Percentiles rank a stretch among this genome's conserved stretches.
Evolutionary conservation across 148 eudicot genomes (phyloP).

Genomic region (Rhododendron williamsianum): DNA sequence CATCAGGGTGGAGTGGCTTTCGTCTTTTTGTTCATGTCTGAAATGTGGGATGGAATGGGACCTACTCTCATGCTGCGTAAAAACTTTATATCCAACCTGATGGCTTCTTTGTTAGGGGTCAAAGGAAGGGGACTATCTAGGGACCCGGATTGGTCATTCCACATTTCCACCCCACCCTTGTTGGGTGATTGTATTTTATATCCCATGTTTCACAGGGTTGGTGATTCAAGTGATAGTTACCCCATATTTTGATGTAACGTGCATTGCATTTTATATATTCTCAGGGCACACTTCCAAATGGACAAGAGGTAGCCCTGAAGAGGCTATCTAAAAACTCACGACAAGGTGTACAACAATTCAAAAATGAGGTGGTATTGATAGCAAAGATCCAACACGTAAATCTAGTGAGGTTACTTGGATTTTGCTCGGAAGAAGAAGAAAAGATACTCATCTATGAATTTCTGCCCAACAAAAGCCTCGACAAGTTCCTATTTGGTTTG

Average conservation of each 20-base stretch:
- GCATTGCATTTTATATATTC: not conserved
- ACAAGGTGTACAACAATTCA: conserved; percentile 39
- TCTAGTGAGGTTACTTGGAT: conserved; percentile 37
- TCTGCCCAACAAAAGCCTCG: too few species aligned
- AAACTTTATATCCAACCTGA: too few species aligned
- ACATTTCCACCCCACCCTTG: not conserved
- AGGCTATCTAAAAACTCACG: conserved; percentile 26
- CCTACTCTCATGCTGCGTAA: too few species aligned
- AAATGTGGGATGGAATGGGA: too few species aligned
- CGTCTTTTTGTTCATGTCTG: too few species aligned
- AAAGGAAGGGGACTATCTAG: too few species aligned
- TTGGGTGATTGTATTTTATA: not conserved
- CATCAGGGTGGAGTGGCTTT: too few species aligned
- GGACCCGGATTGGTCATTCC: not conserved
- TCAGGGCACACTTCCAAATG: conserved; percentile 37
- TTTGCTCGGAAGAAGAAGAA: conserved; percentile 34
- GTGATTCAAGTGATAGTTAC: not conserved
- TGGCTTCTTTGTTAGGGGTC: too few species aligned
- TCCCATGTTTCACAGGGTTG: not conserved
- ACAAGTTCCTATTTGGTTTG: conserved; percentile 7
- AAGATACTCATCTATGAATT: conserved; percentile 38
- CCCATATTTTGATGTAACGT: not conserved
- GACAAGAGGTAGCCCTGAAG: conserved; percentile 42
- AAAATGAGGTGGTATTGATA: conserved; percentile 34
- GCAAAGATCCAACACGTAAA: conserved; percentile 43